phyloP scores from a whole-genome alignment of 1,139 yeast genomes.

The Ashbya aceris region DNA sequence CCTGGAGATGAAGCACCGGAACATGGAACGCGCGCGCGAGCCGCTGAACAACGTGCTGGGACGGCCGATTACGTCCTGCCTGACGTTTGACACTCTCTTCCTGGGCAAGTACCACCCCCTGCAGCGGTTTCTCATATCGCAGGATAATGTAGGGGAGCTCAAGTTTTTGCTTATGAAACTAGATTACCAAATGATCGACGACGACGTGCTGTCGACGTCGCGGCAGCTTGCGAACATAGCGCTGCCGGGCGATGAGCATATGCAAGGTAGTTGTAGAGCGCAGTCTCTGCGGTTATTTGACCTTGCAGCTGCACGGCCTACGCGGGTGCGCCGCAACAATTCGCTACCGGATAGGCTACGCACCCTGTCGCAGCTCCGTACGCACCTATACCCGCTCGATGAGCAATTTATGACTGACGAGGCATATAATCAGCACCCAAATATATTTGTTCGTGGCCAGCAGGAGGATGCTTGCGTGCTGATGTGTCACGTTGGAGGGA shows the following conservation, averaged over 20 bases:
- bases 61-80: constrained; percentile 11
- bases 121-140: constrained; percentile 35
- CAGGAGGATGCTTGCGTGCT: constrained; percentile 13
- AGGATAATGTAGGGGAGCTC: constrained; percentile 38
- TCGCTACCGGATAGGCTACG: background rate
- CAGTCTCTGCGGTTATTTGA: no score
- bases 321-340: background rate
- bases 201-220: constrained; percentile 6
- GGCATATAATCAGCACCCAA: constrained; percentile 19
- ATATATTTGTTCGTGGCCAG: constrained; percentile 12
- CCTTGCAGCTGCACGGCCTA: no score
- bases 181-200: constrained; percentile 24
- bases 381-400: background rate
- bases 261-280: no score
- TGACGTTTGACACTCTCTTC: constrained; percentile 32
- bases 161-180: constrained; percentile 31
- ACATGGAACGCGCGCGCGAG: background rate
- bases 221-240: no score
- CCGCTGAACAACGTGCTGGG: background rate
- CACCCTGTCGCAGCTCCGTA: constrained; percentile 1
- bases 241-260: no score
- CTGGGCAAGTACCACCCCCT: constrained; percentile 29
- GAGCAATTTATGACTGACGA: background rate
- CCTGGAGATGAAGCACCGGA: constrained; percentile 8
- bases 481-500: constrained; percentile 29